Percentiles rank a stretch among this genome's conserved stretches.
phyloP scores from a whole-genome alignment of 345 rosid species.

The Raphanus sativus region DNA sequence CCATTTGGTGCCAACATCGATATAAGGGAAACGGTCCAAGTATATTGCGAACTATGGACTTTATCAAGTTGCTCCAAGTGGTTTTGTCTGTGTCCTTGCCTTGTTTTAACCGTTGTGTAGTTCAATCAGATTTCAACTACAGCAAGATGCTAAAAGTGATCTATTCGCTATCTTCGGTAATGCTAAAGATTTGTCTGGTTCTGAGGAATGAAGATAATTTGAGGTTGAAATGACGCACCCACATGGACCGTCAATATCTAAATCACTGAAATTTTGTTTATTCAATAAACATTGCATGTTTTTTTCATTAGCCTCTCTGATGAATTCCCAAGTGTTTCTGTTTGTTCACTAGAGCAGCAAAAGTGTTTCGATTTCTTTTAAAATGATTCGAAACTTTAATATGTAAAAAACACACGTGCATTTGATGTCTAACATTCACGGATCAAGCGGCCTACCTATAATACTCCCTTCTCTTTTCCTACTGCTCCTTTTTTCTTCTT shows the following conservation, averaged over 20 bases:
- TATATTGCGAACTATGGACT: neutral
- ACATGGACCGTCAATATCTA: slow-evolving; percentile 21
- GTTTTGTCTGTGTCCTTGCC: neutral
- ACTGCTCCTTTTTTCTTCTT: too few species aligned
- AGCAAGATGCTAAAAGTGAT: neutral
- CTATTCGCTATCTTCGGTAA: slow-evolving; percentile 5
- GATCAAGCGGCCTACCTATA: slow-evolving; percentile 1
- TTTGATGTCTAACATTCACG: slow-evolving; percentile 10
- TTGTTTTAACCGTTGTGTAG: neutral
- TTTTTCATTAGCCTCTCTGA: slow-evolving; percentile 10
- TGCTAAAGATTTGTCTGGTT: slow-evolving; percentile 20
- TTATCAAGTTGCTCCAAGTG: neutral
- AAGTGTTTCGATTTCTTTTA: neutral
- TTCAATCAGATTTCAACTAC: neutral
- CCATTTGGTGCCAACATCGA: slow-evolving; percentile 80
- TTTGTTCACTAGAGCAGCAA: neutral
- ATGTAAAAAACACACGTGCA: slow-evolving; percentile 6
- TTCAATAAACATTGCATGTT: neutral
- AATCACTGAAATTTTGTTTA: neutral
- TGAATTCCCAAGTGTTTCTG: neutral
- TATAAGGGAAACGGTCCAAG: slow-evolving; percentile 35
- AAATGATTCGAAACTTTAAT: neutral
- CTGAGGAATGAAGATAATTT: neutral
- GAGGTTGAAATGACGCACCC: slow-evolving; percentile 15
- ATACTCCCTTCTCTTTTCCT: too few species aligned